Evolutionary conservation across 805 yeast genomes (phyloP), one percentile per base, ranked within the genome.

Genomic region (Blastobotrys chiropterorum): DNA sequence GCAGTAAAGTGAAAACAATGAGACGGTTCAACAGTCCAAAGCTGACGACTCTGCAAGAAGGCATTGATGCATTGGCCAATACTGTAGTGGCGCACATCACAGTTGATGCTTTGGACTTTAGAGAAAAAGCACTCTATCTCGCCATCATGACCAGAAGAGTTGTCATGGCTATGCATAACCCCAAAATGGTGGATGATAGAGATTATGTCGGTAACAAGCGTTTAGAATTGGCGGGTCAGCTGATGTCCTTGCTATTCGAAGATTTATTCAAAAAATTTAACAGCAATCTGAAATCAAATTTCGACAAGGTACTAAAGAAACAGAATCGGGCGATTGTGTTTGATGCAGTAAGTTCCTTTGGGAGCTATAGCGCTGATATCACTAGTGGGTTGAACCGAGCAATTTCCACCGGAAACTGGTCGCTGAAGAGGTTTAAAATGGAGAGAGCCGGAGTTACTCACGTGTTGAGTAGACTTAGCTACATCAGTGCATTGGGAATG

Each of bases 401-500:
- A 44, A 94, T 94, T 46, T 90, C 98, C 14, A 94, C 99, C 0
- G 99, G 99, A 61, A 94, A 94, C 68, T 94, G 99, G 99, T 89
- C 97, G 2, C 77, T 94, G 65, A 94, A 94, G 72, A 86, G 99
- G 73, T 94, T 94, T 76, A 92, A 90, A 83, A 94, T 94, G 99
- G 99, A 94, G 72, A 81, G 99, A 56, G 99, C 99, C 0, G 99
- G 99, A 72, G 99, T 94, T 49, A 94, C 99, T 2, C 99, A 94
- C 67, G 97, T 94, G 40, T 75, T 94, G 51, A 85, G 95, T 53
- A 80, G 99, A 64, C 72, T 94, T 53, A 86, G 96, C 17, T 94
- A 89, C 67, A 92, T 94, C 45, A 84, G 95, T 6, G 99, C 99
- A 0, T 73, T 94, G 55, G 99, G 99, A 62, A 94, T 94, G 99